A percentile compares a stretch with the other conserved stretches of the same genome.
These are phyloP conservation scores for Vaccinium darrowii DNA, from an alignment of 148 eudicot species.

Conservation along the genomic window DNA sequence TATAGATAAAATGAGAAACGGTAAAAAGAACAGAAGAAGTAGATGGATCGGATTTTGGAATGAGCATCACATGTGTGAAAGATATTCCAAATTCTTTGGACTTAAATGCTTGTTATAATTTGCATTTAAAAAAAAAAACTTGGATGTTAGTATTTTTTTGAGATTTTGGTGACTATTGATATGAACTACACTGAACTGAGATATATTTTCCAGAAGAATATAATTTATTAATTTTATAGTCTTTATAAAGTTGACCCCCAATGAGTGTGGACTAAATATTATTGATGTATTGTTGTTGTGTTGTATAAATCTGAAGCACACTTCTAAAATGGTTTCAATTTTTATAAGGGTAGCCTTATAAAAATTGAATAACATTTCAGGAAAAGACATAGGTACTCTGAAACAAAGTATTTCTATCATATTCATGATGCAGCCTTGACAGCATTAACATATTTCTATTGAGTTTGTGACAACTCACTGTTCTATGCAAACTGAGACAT, in stretches of 20 bases:
- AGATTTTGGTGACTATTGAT: background rate
- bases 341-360: no score
- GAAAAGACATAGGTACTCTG: no score
- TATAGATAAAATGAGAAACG: background rate
- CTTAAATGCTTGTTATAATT: background rate
- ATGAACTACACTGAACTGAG: background rate
- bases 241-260: background rate
- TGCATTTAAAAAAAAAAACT: background rate
- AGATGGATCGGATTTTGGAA: background rate
- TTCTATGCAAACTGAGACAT: background rate
- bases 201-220: background rate
- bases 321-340: no score
- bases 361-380: no score
- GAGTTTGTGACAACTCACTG: background rate
- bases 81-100: background rate
- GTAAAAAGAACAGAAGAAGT: background rate
- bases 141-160: background rate
- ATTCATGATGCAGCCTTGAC: background rate
- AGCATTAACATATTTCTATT: background rate
- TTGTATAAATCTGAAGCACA: no score
- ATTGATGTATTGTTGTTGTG: no score
- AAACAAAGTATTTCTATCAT: background rate
- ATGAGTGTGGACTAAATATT: no score
- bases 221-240: background rate
- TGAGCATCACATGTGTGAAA: background rate